A percentile compares a stretch with the other conserved stretches of the same genome.
These are phyloP conservation scores for Lactarius sp. DNA, from an alignment of 768 basidiomycete species.

Conservation along the genomic window DNA sequence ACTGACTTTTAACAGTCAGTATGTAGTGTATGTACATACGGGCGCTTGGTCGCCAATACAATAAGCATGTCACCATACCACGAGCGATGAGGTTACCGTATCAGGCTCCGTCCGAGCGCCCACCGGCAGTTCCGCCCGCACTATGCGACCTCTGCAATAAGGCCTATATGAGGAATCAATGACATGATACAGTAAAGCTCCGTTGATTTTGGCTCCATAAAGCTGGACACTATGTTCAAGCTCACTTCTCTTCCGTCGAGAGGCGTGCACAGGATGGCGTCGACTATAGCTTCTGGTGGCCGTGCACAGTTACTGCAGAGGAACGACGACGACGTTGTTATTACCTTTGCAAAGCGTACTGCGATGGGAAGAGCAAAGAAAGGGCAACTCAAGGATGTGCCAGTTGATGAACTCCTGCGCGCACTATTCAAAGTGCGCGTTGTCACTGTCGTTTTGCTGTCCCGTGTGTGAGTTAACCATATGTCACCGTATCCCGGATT, in stretches of 20 bases:
- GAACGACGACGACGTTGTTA: constrained; percentile 80
- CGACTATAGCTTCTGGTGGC: constrained; percentile 32
- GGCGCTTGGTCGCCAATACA: neutral
- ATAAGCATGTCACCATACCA: neutral
- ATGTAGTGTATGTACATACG: constrained; percentile 11
- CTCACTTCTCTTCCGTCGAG: constrained; percentile 1
- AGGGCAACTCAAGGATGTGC: constrained; percentile 84
- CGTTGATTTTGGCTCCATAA: neutral
- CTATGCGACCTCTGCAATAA: no score
- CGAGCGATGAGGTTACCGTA: neutral
- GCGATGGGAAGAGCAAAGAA: constrained; percentile 85
- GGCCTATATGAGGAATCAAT: neutral
- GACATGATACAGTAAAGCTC: neutral
- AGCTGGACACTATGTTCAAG: neutral
- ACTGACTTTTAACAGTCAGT: neutral
- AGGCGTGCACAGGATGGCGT: constrained; percentile 10
- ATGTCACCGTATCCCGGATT: neutral
- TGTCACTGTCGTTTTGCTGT: neutral
- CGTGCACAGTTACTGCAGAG: constrained; percentile 56
- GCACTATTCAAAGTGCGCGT: constrained; percentile 68
- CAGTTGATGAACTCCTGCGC: constrained; percentile 82
- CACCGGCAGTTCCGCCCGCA: constrained; percentile 1
- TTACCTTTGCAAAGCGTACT: constrained; percentile 87
- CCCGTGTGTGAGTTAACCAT: neutral
- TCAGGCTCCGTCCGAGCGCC: constrained; percentile 3